Percentiles rank a stretch among this genome's conserved stretches.
Conservation (phyloP, 108 stramenopile genomes). For the Tribonema minus region DNA sequence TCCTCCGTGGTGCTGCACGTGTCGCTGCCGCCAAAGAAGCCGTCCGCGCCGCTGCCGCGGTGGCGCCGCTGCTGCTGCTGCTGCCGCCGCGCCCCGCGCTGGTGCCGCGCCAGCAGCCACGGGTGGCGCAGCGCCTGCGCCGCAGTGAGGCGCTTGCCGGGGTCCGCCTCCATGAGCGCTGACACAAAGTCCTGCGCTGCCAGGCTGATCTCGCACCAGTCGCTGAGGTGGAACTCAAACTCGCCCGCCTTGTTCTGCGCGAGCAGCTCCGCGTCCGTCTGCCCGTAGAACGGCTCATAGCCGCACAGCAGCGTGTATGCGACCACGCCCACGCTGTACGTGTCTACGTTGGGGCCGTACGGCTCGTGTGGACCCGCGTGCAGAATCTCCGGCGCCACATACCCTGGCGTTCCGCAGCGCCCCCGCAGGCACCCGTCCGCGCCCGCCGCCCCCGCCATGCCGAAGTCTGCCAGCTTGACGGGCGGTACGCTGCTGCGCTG, state of each 20-base stretch:
- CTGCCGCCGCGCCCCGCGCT: too few relatives aligned
- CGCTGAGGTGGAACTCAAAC: conserved; percentile 68
- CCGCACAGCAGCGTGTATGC: conserved; percentile 82
- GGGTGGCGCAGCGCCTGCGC: conserved; percentile 19
- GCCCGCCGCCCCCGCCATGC: conserved; percentile 66
- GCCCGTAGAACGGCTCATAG: conserved; percentile 84
- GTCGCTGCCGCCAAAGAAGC: neutral
- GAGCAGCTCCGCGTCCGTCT: conserved; percentile 68
- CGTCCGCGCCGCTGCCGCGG: neutral
- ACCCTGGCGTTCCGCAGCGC: conserved; percentile 84
- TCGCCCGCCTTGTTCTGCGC: conserved; percentile 65
- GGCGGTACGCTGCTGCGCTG: neutral
- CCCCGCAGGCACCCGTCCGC: conserved; percentile 74
- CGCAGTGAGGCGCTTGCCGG: conserved; percentile 3
- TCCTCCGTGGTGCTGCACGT: too few relatives aligned
- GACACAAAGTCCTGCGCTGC: conserved; percentile 65
- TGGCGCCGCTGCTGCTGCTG: neutral
- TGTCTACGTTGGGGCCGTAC: conserved; percentile 77
- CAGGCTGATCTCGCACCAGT: conserved; percentile 65
- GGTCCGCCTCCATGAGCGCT: neutral
- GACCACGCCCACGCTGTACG: conserved; percentile 82
- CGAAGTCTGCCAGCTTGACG: conserved; percentile 81
- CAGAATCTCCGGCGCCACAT: conserved; percentile 76
- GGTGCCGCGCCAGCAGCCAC: too few relatives aligned
- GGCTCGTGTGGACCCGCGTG: conserved; percentile 65